Evolutionary conservation across 768 basidiomycete species (phyloP).

Genomic region (Trametes sanguinea): DNA sequence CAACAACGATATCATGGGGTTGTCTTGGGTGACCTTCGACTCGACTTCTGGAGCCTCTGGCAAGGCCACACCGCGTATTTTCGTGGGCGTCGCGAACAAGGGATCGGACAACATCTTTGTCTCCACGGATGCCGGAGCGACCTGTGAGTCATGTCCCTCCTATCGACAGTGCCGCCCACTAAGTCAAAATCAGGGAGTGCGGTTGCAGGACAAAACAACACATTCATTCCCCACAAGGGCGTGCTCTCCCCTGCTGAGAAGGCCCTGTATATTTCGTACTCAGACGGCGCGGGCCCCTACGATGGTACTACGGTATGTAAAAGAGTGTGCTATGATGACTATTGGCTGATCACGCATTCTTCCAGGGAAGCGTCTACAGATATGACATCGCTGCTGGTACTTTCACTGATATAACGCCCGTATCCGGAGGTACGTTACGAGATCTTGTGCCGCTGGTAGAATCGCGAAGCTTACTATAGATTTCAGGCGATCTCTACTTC

Average conservation of each 20-base stretch:
- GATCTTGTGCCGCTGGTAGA: neutral
- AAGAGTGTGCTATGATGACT: too few species aligned
- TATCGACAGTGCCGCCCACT: neutral
- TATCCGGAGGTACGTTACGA: constrained; percentile 41
- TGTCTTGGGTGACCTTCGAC: constrained; percentile 70
- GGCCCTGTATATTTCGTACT: constrained; percentile 60
- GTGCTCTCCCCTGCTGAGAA: constrained; percentile 60
- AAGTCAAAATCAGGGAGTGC: constrained; percentile 47
- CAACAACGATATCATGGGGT: constrained; percentile 41
- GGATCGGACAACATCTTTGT: constrained; percentile 59
- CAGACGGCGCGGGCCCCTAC: constrained; percentile 63
- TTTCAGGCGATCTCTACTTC: constrained; percentile 50
- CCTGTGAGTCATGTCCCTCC: constrained; percentile 45
- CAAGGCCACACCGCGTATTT: constrained; percentile 59
- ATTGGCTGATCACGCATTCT: neutral
- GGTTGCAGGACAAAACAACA: constrained; percentile 57
- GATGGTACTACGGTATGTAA: constrained; percentile 46
- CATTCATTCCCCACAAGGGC: constrained; percentile 66
- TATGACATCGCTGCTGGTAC: constrained; percentile 54
- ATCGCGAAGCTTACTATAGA: neutral
- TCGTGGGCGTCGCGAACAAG: constrained; percentile 64
- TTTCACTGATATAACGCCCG: constrained; percentile 67
- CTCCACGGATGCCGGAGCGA: constrained; percentile 54
- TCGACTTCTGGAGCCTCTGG: constrained; percentile 56
- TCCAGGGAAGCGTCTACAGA: constrained; percentile 32